Evolutionary conservation across 805 yeast genomes (phyloP).

Genomic region (Schwanniomyces polymorphus): DNA sequence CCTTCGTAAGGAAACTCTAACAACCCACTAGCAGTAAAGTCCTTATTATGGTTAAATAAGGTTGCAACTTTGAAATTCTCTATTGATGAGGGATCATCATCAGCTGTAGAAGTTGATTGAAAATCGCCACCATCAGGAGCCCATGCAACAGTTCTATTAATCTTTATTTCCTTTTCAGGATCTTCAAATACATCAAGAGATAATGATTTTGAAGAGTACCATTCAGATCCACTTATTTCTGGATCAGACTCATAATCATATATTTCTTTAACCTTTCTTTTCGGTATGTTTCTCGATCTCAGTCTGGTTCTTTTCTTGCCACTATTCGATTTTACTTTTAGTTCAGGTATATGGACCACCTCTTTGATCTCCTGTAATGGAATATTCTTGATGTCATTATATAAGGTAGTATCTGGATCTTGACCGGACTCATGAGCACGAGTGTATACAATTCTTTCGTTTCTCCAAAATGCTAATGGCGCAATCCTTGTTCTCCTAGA

Average conservation of each 20-base stretch:
- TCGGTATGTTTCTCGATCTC: conserved; percentile 13
- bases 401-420: conserved; percentile 44
- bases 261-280: conserved; percentile 7
- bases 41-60: conserved; percentile 61
- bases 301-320: conserved; percentile 16
- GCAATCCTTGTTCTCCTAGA: conserved; percentile 66
- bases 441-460: conserved; percentile 67
- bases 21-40: conserved; percentile 72
- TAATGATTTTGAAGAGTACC: conserved; percentile 47
- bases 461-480: conserved; percentile 83
- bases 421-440: conserved; percentile 28
- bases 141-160: conserved; percentile 55
- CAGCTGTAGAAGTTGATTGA: conserved; percentile 32
- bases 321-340: conserved; percentile 2
- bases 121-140: conserved; percentile 56
- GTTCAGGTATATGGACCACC: conserved; percentile 52
- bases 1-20: conserved; percentile 64
- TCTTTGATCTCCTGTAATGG: conserved; percentile 58
- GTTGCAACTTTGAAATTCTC: conserved; percentile 63
- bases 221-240: conserved; percentile 49
- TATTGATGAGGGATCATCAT: conserved; percentile 26
- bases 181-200: conserved; percentile 51
- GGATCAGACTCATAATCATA: conserved; percentile 39
- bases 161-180: conserved; percentile 31
- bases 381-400: conserved; percentile 32